phyloP scores from a whole-genome alignment of 768 basidiomycete species.

The Chlorophyllum brunneum region DNA sequence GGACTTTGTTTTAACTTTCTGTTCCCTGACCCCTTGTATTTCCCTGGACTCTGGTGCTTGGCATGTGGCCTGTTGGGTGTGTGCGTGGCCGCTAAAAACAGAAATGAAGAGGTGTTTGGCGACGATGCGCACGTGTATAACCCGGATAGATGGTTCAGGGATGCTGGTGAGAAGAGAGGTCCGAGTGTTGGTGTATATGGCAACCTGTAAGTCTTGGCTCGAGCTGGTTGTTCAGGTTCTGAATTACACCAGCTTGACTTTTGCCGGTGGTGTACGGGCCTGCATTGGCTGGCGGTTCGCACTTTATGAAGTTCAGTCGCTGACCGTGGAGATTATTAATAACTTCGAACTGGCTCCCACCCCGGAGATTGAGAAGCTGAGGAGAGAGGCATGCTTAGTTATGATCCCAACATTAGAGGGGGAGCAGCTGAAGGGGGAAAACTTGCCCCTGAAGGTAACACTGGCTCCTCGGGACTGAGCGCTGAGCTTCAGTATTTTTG shows the following conservation, averaged over 20 bases:
- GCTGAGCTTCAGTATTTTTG: not conserved
- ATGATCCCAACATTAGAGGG: conserved; percentile 47
- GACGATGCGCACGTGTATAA: conserved; percentile 42
- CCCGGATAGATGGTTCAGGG: conserved; percentile 45
- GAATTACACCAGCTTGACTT: conserved; percentile 32
- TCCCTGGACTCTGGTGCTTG: not conserved
- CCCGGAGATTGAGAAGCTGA: conserved; percentile 34
- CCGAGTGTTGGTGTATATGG: conserved; percentile 45
- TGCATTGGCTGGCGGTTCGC: conserved; percentile 53
- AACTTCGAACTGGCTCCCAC: conserved; percentile 53
- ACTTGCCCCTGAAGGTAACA: conserved; percentile 37
- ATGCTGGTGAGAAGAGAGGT: conserved; percentile 34
- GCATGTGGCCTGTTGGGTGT: not conserved
- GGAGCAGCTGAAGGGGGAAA: conserved; percentile 39
- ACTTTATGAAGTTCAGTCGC: conserved; percentile 51
- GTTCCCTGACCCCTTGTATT: not conserved
- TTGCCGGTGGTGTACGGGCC: conserved; percentile 41
- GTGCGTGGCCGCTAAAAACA: conserved; percentile 16
- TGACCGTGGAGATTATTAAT: conserved; percentile 54
- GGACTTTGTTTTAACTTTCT: not conserved
- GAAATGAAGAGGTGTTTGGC: conserved; percentile 42
- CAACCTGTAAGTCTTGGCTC: conserved; percentile 32
- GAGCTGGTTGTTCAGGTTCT: not conserved
- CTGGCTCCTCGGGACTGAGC: conserved; percentile 33
- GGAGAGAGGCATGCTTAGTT: conserved; percentile 42